Percentiles rank a stretch among this genome's conserved stretches.
These are phyloP conservation scores for Hygrophorus pudorinus DNA, from an alignment of 768 basidiomycete species.

Conservation along the genomic window DNA sequence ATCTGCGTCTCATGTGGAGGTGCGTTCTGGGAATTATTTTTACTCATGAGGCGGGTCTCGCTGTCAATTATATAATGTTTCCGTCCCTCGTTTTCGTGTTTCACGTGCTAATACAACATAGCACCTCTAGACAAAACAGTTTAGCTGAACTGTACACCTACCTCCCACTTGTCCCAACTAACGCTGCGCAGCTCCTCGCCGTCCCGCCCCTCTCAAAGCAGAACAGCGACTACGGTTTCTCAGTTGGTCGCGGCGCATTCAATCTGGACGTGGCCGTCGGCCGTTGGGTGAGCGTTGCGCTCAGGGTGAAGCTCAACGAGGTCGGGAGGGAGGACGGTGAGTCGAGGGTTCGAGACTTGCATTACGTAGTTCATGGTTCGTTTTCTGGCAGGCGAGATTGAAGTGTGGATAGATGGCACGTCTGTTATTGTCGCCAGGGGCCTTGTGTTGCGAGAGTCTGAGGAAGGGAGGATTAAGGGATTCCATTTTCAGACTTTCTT, in stretches of 20 bases:
- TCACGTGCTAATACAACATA: background rate
- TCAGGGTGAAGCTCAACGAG: slow-evolving; percentile 63
- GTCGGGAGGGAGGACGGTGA: slow-evolving; percentile 52
- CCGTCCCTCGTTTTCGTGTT: background rate
- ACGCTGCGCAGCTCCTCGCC: slow-evolving; percentile 29
- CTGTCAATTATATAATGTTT: background rate
- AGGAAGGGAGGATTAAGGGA: slow-evolving; percentile 45
- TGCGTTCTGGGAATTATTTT: slow-evolving; percentile 14
- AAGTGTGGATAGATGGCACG: slow-evolving; percentile 53
- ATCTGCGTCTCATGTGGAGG: slow-evolving; percentile 71
- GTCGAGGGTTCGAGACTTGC: slow-evolving; percentile 6
- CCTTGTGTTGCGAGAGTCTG: slow-evolving; percentile 33
- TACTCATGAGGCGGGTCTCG: background rate
- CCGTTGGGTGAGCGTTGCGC: slow-evolving; percentile 51
- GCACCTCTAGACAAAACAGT: slow-evolving; percentile 35
- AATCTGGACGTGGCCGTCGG: slow-evolving; percentile 40
- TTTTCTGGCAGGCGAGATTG: slow-evolving; percentile 41
- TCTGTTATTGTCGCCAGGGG: slow-evolving; percentile 42
- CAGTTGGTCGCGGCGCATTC: slow-evolving; percentile 59
- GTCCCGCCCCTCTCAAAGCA: slow-evolving; percentile 39
- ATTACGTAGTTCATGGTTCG: background rate
- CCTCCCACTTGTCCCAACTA: slow-evolving; percentile 40
- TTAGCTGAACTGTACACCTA: slow-evolving; percentile 64
- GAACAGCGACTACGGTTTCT: slow-evolving; percentile 54
- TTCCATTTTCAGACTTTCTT: slow-evolving; percentile 76